phyloP scores from a whole-genome alignment of 1,139 yeast genomes.

The Suhomyces bolitotheri region DNA sequence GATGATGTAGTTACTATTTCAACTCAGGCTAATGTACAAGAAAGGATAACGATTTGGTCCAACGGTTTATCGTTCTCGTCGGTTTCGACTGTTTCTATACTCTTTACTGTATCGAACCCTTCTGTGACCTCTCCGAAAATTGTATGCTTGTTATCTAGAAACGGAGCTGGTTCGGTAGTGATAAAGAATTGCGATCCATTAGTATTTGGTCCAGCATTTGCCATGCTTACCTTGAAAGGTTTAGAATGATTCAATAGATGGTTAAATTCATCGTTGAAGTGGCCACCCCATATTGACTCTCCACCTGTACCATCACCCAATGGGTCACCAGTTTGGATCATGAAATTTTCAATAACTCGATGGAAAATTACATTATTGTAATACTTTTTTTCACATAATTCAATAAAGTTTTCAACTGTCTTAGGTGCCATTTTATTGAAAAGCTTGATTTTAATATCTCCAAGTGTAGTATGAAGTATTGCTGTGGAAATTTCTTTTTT shows the following conservation, averaged over 20 bases:
- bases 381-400: slow-evolving; percentile 36
- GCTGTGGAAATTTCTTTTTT: slow-evolving; percentile 14
- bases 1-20: no score
- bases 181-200: slow-evolving; percentile 37
- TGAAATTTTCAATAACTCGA: slow-evolving; percentile 47
- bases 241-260: slow-evolving; percentile 36
- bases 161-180: slow-evolving; percentile 28
- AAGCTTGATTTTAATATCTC: slow-evolving; percentile 44
- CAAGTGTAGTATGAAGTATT: slow-evolving; percentile 45
- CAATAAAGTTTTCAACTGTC: slow-evolving; percentile 46
- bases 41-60: slow-evolving; percentile 23
- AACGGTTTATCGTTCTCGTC: slow-evolving; percentile 25
- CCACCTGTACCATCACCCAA: slow-evolving; percentile 54
- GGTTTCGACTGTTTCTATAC: slow-evolving; percentile 27
- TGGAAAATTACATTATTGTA: slow-evolving; percentile 47
- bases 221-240: slow-evolving; percentile 52
- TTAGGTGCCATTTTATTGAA: slow-evolving; percentile 39
- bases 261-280: slow-evolving; percentile 46
- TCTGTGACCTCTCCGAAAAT: slow-evolving; percentile 32
- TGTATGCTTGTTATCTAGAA: slow-evolving; percentile 31
- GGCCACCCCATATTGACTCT: slow-evolving; percentile 45
- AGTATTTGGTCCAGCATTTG: slow-evolving; percentile 32
- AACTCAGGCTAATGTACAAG: slow-evolving; percentile 17
- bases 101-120: slow-evolving; percentile 30
- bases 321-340: slow-evolving; percentile 59